phyloP scores from a whole-genome alignment of 495 filamentous ascomycete species.

The Podospora anserina region DNA sequence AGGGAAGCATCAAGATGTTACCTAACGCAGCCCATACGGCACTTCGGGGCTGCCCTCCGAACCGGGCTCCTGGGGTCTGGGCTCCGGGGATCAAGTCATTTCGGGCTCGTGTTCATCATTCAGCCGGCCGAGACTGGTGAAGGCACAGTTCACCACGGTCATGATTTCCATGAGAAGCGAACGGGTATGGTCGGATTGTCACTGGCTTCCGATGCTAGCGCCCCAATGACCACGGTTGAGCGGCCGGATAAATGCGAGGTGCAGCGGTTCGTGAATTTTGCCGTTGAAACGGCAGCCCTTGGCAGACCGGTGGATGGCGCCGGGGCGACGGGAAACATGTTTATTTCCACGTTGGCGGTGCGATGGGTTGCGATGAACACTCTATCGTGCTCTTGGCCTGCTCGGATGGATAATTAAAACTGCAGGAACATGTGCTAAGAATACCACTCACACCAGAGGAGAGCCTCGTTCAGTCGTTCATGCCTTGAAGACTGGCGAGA shows the following conservation, averaged over 20 bases:
- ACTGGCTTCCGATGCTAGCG: neutral
- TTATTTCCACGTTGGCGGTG: neutral
- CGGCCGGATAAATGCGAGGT: slow-evolving; percentile 11
- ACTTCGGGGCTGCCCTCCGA: slow-evolving; percentile 10
- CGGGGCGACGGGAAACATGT: neutral
- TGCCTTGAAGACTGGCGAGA: neutral
- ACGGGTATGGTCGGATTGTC: neutral
- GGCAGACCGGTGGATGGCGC: neutral
- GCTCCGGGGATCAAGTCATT: slow-evolving; percentile 1
- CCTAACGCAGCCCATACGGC: neutral
- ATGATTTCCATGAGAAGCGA: neutral
- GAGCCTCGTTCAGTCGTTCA: neutral
- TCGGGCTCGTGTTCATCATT: neutral
- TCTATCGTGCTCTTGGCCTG: neutral
- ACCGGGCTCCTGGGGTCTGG: slow-evolving; percentile 7
- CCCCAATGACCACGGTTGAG: slow-evolving; percentile 5
- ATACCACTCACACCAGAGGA: neutral
- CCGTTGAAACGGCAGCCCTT: slow-evolving; percentile 1
- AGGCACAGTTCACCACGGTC: neutral
- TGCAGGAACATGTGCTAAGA: slow-evolving; percentile 5
- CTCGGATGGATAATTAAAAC: neutral
- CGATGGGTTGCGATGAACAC: neutral
- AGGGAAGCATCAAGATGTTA: neutral
- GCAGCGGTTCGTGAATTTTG: slow-evolving; percentile 11
- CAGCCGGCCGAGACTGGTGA: slow-evolving; percentile 6